phyloP scores from a whole-genome alignment of 345 rosid genomes.

The Eucalyptus melliodora region DNA sequence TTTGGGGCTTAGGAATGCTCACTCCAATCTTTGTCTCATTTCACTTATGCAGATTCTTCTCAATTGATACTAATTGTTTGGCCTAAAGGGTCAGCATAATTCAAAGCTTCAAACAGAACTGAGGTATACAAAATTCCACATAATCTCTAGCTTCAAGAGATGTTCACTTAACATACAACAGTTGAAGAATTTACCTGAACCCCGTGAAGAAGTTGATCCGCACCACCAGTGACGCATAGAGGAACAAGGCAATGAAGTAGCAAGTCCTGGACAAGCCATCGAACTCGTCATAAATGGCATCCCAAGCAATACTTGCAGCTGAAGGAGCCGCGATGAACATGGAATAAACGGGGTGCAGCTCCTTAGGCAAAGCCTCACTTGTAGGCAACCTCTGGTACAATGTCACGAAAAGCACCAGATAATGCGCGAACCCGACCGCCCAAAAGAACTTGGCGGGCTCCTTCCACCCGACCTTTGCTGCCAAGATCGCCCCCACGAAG shows the following conservation, averaged over 20 bases:
- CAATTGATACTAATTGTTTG: not conserved
- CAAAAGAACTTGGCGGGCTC: slow-evolving; percentile 84
- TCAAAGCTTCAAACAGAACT: not conserved
- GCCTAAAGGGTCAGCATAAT: not conserved
- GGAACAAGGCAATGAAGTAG: slow-evolving; percentile 80
- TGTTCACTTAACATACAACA: not conserved
- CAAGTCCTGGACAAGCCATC: slow-evolving; percentile 78
- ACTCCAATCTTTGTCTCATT: not conserved
- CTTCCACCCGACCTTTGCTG: slow-evolving; percentile 77
- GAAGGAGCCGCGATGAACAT: slow-evolving; percentile 99
- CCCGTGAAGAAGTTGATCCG: slow-evolving; percentile 96
- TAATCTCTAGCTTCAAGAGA: not conserved
- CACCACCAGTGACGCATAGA: slow-evolving; percentile 57
- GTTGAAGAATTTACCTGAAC: slow-evolving; percentile 38
- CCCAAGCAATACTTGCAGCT: slow-evolving; percentile 92
- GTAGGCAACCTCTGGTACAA: slow-evolving; percentile 84
- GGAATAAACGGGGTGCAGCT: slow-evolving; percentile 89
- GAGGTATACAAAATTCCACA: not conserved
- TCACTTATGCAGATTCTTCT: not conserved
- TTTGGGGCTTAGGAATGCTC: not conserved
- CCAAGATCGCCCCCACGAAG: slow-evolving; percentile 87
- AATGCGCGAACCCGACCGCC: slow-evolving; percentile 93
- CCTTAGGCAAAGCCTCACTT: slow-evolving; percentile 86
- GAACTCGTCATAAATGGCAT: slow-evolving; percentile 64
- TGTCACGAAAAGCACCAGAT: slow-evolving; percentile 85